Evolutionary conservation across 257 asterid species (phyloP), one percentile per base, ranked within the genome.

Genomic region (Solanum neorickii): DNA sequence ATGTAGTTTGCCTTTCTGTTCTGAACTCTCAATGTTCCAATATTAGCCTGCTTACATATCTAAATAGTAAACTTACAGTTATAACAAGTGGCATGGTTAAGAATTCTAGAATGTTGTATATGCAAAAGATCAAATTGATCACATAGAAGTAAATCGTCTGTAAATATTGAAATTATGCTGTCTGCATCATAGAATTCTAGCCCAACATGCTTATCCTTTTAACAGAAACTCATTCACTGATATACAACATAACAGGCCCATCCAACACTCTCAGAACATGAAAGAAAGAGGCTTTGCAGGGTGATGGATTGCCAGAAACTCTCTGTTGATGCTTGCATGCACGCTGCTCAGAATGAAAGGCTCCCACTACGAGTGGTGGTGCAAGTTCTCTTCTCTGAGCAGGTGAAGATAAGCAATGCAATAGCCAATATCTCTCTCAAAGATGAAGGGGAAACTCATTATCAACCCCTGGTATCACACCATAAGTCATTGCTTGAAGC

Each of bases 281-380:
- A 96, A 89, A 88, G 99, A 88, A 96, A 96, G 93, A 92, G 98
- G 89, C 94, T 97, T 7, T 95, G 98, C 92, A 94, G 99, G 0
- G 99, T 95, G 80, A 96, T 97, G 99, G 99, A 97, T 76, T 93
- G 99, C 91, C 98, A 95, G 90, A 97, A 97, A 66, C 99, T 97
- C 41, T 96, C 99, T 1, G 93, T 97, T 1, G 99, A 97, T 83
- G 99, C 98, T 5, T 95, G 99, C 83, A 94, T 94, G 99, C 99
- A 97, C 15, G 99, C 98, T 1, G 99, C 99, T 2, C 99, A 95
- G 83, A 97, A 96, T 73, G 99, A 97, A 89, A 87, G 99, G 5
- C 99, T 97, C 84, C 99, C 99, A 3, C 91, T 96, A 27, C 86
- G 99, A 87, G 94, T 95, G 0, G 99, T 95, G 12, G 98, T 97